A percentile compares a stretch with the other conserved stretches of the same genome.
These are phyloP conservation scores for Euphrasia arctica DNA, from an alignment of 305 asterid species.

Conservation along the genomic window DNA sequence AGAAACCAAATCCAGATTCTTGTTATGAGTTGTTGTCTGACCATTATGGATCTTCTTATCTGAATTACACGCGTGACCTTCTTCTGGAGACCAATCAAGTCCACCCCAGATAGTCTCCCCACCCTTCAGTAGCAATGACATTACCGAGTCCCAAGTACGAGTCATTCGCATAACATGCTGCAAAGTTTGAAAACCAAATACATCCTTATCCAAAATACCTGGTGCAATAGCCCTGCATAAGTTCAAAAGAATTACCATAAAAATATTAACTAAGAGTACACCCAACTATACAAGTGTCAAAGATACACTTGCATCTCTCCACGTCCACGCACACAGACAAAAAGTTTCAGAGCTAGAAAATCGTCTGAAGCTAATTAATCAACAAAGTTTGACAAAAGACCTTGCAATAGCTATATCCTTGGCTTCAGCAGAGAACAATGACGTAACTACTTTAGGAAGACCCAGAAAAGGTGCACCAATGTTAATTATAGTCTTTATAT, in stretches of 20 bases:
- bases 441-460: constrained; percentile 72
- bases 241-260: constrained; percentile 15
- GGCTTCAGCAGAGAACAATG: constrained; percentile 84
- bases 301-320: no score
- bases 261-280: not conserved
- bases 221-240: constrained; percentile 70
- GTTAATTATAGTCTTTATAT: constrained; percentile 77
- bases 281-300: no score
- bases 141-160: constrained; percentile 85
- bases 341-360: constrained; percentile 8
- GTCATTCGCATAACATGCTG: constrained; percentile 74
- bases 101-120: constrained; percentile 88
- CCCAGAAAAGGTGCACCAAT: constrained; percentile 86
- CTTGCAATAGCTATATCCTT: constrained; percentile 78
- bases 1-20: constrained; percentile 28
- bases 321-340: not conserved
- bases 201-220: constrained; percentile 60
- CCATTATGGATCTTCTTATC: constrained; percentile 42
- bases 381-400: constrained; percentile 35
- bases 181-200: constrained; percentile 65
- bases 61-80: constrained; percentile 47
- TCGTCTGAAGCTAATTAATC: constrained; percentile 23
- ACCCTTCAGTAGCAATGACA: constrained; percentile 83
- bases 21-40: constrained; percentile 36
- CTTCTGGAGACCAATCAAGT: constrained; percentile 92